phyloP scores from a whole-genome alignment of 139 green algal genomes.

The Medakamo hakoo region DNA sequence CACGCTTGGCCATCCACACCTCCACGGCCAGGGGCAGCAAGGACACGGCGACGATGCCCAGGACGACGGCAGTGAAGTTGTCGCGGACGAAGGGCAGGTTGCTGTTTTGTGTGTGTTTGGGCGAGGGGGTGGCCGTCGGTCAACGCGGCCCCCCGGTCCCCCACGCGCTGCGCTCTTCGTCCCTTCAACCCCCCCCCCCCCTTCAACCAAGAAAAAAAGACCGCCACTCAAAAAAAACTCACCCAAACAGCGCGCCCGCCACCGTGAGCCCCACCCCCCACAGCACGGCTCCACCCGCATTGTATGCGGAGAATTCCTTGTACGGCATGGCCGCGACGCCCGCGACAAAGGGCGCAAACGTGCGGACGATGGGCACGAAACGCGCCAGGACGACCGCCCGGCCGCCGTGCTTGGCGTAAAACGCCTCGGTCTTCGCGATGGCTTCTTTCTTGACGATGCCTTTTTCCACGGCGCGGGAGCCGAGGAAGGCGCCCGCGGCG shows the following conservation, averaged over 20 bases:
- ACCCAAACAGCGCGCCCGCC: background rate
- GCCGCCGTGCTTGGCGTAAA: slow-evolving; percentile 68
- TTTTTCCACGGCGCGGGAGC: slow-evolving; percentile 27
- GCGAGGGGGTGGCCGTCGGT: no score
- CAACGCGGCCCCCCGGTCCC: no score
- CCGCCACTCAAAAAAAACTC: background rate
- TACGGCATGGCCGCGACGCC: slow-evolving; percentile 71
- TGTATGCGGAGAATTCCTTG: slow-evolving; percentile 39
- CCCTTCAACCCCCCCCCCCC: background rate
- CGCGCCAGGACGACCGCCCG: slow-evolving; percentile 79
- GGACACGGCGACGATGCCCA: slow-evolving; percentile 66
- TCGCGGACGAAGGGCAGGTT: slow-evolving; percentile 76
- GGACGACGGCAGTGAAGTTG: slow-evolving; percentile 78
- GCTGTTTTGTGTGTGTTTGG: no score
- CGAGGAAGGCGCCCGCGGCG: slow-evolving; percentile 23
- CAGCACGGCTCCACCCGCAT: slow-evolving; percentile 43
- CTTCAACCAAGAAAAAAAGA: background rate
- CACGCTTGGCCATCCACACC: slow-evolving; percentile 23
- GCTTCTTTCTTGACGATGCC: slow-evolving; percentile 43
- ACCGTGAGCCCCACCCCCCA: slow-evolving; percentile 17
- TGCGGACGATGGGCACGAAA: slow-evolving; percentile 86
- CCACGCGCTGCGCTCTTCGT: no score
- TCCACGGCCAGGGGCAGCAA: slow-evolving; percentile 61
- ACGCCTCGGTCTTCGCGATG: slow-evolving; percentile 64
- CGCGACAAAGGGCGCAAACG: slow-evolving; percentile 85